Base-by-base conservation (phyloP, 257 asterid species). In the Nicotiana undulata region DNA sequence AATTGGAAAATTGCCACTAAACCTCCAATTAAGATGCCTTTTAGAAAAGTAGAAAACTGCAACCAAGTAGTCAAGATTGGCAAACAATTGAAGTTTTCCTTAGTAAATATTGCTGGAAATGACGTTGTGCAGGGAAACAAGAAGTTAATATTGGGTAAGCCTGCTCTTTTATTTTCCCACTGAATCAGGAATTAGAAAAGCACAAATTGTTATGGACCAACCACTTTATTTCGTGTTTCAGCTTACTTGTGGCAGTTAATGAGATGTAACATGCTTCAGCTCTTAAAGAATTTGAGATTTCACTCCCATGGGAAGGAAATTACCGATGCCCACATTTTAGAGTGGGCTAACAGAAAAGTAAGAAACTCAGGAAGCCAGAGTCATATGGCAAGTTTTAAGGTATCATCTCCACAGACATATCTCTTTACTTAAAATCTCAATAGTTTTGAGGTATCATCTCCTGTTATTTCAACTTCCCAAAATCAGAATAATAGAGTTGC, bases 21-120 rank as follows among this genome's bases (percentile, higher is more conserved):
- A 87, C 99, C 99, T 84, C 99, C 99, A 76, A 93, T 95, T 75
- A 90, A 91, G 86, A 92, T 91, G 99, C 99, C 97, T 76, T 94
- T 94, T 86, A 86, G 93, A 77, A 93, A 94, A 91, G 98, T 94
- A 68, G 98, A 94, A 86, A 94, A 94, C 60, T 94, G 97, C 92
- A 95, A 95, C 88, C 99, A 93, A 89, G 99, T 95, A 58, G 90
- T 95, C 90, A 93, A 90, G 87, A 91, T 95, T 24, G 99, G 99
- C 86, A 92, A 89, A 84, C 96, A 93, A 75, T 84, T 93, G 88
- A 95, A 91, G 86, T 93, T 95, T 84, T 95, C 99, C 81, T 93
- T 95, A 11, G 99, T 95, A 77, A 95, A 92, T 82, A 84, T 95
- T 46, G 97, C 97, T 85, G 98, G 99, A 83, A 92, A 93, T 70